phyloP scores from a whole-genome alignment of 306 rosid species.

The Cucurbita moschata region DNA sequence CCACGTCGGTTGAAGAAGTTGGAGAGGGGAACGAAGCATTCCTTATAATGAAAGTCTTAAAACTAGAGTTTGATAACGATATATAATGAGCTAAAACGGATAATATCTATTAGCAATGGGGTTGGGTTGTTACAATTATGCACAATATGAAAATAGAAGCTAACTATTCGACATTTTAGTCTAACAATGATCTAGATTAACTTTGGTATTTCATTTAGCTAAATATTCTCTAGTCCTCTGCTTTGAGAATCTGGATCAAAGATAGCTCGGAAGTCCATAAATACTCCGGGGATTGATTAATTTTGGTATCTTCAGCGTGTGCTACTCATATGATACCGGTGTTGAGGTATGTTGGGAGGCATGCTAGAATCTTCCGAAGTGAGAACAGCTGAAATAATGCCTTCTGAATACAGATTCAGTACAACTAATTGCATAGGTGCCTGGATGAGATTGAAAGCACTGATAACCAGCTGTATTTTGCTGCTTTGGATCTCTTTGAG shows the following conservation, averaged over 20 bases:
- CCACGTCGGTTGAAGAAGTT: too few relatives aligned
- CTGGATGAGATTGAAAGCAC: constrained; percentile 55
- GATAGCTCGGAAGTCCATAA: not conserved
- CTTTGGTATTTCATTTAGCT: not conserved
- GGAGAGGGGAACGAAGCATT: too few relatives aligned
- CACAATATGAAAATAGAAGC: not conserved
- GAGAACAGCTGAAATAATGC: constrained; percentile 21
- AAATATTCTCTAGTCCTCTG: not conserved
- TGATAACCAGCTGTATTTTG: constrained; percentile 43
- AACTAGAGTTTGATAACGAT: too few relatives aligned
- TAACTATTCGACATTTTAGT: not conserved
- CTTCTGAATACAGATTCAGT: constrained; percentile 41
- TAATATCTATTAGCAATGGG: too few relatives aligned
- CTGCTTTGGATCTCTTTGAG: constrained; percentile 68
- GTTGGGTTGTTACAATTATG: not conserved
- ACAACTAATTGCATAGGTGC: constrained; percentile 59
- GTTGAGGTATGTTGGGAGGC: too few relatives aligned
- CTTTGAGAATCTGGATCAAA: not conserved
- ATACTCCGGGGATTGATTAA: not conserved
- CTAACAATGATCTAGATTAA: not conserved
- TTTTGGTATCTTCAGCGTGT: not conserved
- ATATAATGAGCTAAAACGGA: too few relatives aligned
- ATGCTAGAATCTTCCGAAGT: constrained; percentile 44
- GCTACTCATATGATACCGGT: not conserved
- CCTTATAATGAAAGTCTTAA: too few relatives aligned